Evolutionary conservation across 106 monocot genomes (phyloP), one percentile per base, ranked within the genome.

Genomic region (Gastrodia elata): DNA sequence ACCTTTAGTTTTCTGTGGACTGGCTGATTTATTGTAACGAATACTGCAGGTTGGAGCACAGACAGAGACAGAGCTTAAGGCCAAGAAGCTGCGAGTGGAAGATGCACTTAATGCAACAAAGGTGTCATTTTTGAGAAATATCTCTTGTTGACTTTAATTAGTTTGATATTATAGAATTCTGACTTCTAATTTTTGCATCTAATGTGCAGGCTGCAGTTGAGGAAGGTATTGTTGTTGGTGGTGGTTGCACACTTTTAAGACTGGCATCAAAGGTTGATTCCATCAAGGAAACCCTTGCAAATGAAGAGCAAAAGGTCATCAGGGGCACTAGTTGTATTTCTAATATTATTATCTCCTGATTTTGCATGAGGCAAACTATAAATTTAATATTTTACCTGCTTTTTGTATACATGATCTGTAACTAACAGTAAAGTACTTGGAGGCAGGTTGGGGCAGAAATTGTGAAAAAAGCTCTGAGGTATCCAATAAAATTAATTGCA

Each of bases 21-120:
- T n/a, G n/a, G n/a, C n/a, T n/a, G n/a, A n/a, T n/a, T n/a, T n/a
- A n/a, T n/a, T n/a, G n/a, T n/a, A 55, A 55, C 2, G 55, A 7
- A 55, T 55, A 3, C 55, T 55, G 55, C 55, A 90, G 89, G 89
- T 90, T 68, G 89, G 89, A 75, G 89, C 89, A 59, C 89, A 90
- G 75, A 86, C 89, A 43, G 89, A 90, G 65, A 86, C 86, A 10
- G 86, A 90, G 48, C 71, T 90, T 34, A 90, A 90, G 41, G 89
- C 86, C 77, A 86, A 90, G 83, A 84, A 90, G 41, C 73, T 90
- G 68, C 79, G 86, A 77, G 86, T 90, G 32, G 89, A 90, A 79
- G 89, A 90, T 84, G 89, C 89, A 48, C 81, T 90, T 13, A 90
- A 90, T 75, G 89, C 86, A 27, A 90, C 89, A 10, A 90, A 90